Base-by-base conservation (phyloP, 2,329 filamentous ascomycete species). In the Xylariaceae sp. region DNA sequence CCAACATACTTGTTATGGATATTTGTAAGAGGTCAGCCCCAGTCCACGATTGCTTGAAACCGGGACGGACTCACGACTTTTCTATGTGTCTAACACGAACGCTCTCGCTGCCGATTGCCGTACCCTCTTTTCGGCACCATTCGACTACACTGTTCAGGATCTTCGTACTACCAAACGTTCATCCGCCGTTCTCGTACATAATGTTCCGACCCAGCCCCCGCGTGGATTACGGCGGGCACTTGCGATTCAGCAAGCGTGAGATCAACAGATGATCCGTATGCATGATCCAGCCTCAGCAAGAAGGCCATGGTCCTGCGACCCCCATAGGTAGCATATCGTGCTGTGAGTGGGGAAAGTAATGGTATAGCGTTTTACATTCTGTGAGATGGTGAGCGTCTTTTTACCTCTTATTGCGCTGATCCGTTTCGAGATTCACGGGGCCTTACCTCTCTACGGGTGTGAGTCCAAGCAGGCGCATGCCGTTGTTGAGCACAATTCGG, bases 391-490 rank as follows among this genome's bases (percentile, higher is more conserved):
- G 10, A 55, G 55, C 16, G 8, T 1, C 36, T 21, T 26, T 4
- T 8, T 1, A 34, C 32, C 6, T n/a, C n/a, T n/a, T 40, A 16
- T n/a, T 18, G 30, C 15, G 8, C 5, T 21, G 16, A 21, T 19
- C 2, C 13, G 16, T 4, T 40, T 29, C 5, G 36, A n/a, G 6
- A n/a, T 16, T 12, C 29, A 1, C 18, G n/a, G 21, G 13, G n/a
- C 39, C 56, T 58, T 58, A 67, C 73, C 83, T 76, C 68, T 92
- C 85, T 45, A 95, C 86, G 9, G 90, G 90, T 49, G 77, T 84
- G 68, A 95, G 74, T 1, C 90, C 90, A 60, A 95, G 75, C 63
- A 95, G 71, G 58, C 80, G 80, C 90, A 95, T 95, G 57, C 88
- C 90, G 70, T 94, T 95, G 65, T 80, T 80, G 59, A 95, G 75